Conservation (phyloP, 805 yeast genomes). For the Suhomyces kilbournensis region DNA sequence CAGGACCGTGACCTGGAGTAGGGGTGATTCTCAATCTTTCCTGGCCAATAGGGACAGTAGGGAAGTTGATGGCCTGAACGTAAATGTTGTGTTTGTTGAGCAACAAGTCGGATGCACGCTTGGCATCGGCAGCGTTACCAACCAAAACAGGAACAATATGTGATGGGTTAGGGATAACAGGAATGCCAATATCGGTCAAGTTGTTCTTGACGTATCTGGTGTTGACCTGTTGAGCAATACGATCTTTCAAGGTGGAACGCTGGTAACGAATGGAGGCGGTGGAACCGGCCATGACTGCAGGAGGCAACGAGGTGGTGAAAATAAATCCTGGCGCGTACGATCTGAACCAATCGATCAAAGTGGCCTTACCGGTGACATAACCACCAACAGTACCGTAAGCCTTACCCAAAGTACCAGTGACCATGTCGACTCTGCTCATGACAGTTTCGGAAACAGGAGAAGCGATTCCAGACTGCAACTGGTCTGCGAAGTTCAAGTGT, state of each 20-base stretch:
- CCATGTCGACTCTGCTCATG: conserved; percentile 89
- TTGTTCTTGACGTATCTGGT: conserved; percentile 80
- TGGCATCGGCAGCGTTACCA: conserved; percentile 92
- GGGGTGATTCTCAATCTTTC: conserved; percentile 98
- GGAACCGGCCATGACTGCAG: conserved; percentile 97
- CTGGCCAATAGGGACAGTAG: conserved; percentile 93
- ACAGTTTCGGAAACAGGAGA: conserved; percentile 53
- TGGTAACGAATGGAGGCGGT: conserved; percentile 83
- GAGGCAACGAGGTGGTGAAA: conserved; percentile 95
- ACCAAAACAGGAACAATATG: conserved; percentile 94
- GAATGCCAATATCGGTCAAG: conserved; percentile 71
- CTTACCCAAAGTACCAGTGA: conserved; percentile 97
- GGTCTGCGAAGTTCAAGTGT: conserved; percentile 85
- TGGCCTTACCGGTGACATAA: conserved; percentile 84
- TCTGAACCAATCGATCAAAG: conserved; percentile 90
- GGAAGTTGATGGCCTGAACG: conserved; percentile 98
- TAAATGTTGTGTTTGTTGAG: conserved; percentile 82
- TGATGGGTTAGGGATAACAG: conserved; percentile 96
- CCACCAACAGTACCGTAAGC: conserved; percentile 98
- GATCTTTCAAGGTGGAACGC: conserved; percentile 69
- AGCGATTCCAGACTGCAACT: conserved; percentile 63
- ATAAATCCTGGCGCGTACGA: conserved; percentile 97
- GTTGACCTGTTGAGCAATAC: conserved; percentile 80
- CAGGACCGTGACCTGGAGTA: conserved; percentile 90
- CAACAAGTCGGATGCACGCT: conserved; percentile 84